A percentile compares a stretch with the other conserved stretches of the same genome.
Conservation (phyloP, 176 grass and related monocot species). For the Musa schizocarpa region DNA sequence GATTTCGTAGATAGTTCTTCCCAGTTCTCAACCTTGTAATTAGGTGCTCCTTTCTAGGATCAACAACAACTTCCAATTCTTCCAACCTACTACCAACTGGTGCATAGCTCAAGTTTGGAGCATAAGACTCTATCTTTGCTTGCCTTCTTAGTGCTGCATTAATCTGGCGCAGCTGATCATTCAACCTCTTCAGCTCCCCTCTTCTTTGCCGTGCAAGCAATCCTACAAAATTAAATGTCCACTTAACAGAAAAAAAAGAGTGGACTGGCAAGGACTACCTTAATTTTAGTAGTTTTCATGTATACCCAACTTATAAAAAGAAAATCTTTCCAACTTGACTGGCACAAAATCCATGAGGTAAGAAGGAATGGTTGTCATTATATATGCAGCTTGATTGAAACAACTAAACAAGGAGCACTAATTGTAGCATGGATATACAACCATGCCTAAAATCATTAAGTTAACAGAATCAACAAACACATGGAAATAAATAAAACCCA, state of each 20-base stretch:
- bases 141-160: constrained; percentile 91
- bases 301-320: not conserved
- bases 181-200: constrained; percentile 71
- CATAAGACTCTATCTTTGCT: constrained; percentile 97
- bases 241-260: constrained; percentile 11
- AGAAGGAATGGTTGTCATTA: no score
- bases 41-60: constrained; percentile 70
- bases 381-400: no score
- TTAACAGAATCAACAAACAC: not conserved
- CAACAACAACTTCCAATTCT: constrained; percentile 80
- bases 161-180: constrained; percentile 90
- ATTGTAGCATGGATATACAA: no score
- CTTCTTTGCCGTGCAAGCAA: constrained; percentile 86
- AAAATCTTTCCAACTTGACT: not conserved
- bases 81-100: constrained; percentile 57
- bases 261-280: not conserved
- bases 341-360: not conserved
- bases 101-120: constrained; percentile 87
- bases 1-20: constrained; percentile 83
- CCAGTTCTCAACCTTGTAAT: constrained; percentile 64
- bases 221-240: constrained; percentile 35
- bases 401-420: no score
- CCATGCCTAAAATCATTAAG: no score
- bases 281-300: not conserved
- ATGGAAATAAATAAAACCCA: not conserved